Evolutionary conservation across 148 eudicot genomes (phyloP).

Genomic region (Vaccinium darrowii): DNA sequence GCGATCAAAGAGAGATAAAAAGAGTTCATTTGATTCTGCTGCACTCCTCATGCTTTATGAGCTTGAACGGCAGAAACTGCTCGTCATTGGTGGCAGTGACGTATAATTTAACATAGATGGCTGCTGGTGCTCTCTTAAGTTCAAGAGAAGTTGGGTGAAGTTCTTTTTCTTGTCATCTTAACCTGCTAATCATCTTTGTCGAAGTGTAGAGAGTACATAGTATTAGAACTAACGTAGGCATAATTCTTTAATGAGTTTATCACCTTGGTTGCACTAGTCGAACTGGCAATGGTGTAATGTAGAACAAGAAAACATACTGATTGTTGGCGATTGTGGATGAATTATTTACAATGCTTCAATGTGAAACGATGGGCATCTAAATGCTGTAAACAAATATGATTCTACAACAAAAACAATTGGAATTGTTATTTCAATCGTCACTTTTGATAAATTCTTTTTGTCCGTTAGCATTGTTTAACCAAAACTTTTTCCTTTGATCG

Average conservation of each 20-base stretch:
- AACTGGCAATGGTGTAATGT: no score
- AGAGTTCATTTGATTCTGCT: constrained; percentile 78
- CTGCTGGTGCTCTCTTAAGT: background rate
- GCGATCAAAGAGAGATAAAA: constrained; percentile 70
- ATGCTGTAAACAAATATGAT: background rate
- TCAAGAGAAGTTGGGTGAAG: background rate
- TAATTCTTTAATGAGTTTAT: background rate
- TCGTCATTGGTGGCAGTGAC: constrained; percentile 32
- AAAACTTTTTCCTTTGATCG: background rate
- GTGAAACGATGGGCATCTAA: background rate
- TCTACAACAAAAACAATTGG: background rate
- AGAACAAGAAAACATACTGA: background rate
- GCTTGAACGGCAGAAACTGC: constrained; percentile 49
- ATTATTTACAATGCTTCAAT: background rate
- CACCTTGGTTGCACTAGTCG: no score
- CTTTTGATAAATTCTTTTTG: background rate
- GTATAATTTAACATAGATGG: background rate
- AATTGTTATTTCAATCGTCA: background rate
- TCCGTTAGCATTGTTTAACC: no score
- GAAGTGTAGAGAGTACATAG: background rate
- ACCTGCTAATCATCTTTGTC: background rate
- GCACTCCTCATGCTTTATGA: constrained; percentile 62
- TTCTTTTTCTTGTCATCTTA: background rate
- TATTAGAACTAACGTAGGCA: background rate
- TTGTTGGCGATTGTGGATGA: background rate